Evolutionary conservation across 352 stramenopile genomes (phyloP).

Genomic region (Pythium aristosporum): DNA sequence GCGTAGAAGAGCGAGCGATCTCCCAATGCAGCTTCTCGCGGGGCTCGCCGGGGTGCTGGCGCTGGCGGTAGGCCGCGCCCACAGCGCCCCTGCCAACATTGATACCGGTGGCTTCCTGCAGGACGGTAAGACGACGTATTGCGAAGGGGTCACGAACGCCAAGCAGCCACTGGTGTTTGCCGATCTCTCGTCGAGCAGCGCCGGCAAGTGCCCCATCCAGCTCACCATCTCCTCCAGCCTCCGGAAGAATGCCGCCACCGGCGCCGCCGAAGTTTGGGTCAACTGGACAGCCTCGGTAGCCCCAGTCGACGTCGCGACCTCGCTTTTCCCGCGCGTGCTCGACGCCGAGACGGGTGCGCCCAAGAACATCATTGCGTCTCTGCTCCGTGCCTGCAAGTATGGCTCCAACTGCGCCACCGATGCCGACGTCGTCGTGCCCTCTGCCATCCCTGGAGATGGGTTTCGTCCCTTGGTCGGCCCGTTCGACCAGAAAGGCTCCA

Average conservation of each 20-base stretch:
- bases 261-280: constrained; percentile 37
- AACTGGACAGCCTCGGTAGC: constrained; percentile 40
- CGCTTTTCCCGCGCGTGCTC: constrained; percentile 64
- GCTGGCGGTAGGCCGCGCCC: no score
- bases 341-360: constrained; percentile 42
- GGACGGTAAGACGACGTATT: constrained; percentile 56
- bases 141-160: constrained; percentile 43
- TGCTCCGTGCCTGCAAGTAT: constrained; percentile 51
- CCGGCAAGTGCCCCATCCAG: constrained; percentile 44
- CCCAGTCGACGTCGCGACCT: constrained; percentile 15
- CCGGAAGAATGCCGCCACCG: constrained; percentile 31
- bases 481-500: constrained; percentile 45
- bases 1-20: no score
- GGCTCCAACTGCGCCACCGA: constrained; percentile 63
- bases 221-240: constrained; percentile 42
- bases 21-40: no score
- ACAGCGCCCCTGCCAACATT: constrained; percentile 4
- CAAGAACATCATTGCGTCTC: constrained; percentile 36
- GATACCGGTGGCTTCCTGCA: constrained; percentile 18
- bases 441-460: constrained; percentile 22
- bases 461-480: constrained; percentile 35
- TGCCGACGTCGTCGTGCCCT: constrained; percentile 24
- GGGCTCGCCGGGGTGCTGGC: no score
- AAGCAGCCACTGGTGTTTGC: constrained; percentile 43
- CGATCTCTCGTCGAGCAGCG: constrained; percentile 41